Conservation (phyloP, 768 basidiomycete genomes). For the Amanita inopinata region DNA sequence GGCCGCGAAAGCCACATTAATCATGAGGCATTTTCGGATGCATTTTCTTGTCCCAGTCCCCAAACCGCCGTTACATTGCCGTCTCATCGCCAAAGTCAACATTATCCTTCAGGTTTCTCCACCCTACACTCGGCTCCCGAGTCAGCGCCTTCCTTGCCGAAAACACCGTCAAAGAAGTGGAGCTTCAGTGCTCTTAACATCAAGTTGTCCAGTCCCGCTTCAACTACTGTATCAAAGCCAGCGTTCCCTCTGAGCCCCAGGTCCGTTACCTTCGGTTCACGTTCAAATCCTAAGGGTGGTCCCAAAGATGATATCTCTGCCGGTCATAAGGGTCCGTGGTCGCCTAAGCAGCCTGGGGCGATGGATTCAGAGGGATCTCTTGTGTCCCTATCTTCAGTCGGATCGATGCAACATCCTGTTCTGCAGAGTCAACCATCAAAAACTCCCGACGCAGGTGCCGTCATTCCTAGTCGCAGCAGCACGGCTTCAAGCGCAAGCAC, state of each 20-base stretch:
- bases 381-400: conserved; percentile 63
- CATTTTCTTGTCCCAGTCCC: conserved; percentile 44
- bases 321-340: conserved; percentile 47
- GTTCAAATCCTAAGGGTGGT: conserved; percentile 56
- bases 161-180: conserved; percentile 95
- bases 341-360: conserved; percentile 60
- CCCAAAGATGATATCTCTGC: conserved; percentile 51
- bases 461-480: conserved; percentile 53
- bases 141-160: conserved; percentile 37
- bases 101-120: conserved; percentile 24
- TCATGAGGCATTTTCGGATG: conserved; percentile 18
- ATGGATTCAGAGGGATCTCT: conserved; percentile 75
- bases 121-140: conserved; percentile 32
- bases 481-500: conserved; percentile 74
- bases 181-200: conserved; percentile 80
- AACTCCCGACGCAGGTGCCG: conserved; percentile 55
- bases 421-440: conserved; percentile 36
- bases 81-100: conserved; percentile 30
- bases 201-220: conserved; percentile 59
- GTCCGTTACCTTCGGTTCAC: conserved; percentile 50
- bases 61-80: conserved; percentile 19
- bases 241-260: conserved; percentile 58
- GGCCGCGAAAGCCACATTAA: conserved; percentile 38
- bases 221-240: conserved; percentile 40
- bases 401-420: conserved; percentile 47